phyloP scores from a whole-genome alignment of 148 eudicot species.

The Heliosperma pusillum region DNA sequence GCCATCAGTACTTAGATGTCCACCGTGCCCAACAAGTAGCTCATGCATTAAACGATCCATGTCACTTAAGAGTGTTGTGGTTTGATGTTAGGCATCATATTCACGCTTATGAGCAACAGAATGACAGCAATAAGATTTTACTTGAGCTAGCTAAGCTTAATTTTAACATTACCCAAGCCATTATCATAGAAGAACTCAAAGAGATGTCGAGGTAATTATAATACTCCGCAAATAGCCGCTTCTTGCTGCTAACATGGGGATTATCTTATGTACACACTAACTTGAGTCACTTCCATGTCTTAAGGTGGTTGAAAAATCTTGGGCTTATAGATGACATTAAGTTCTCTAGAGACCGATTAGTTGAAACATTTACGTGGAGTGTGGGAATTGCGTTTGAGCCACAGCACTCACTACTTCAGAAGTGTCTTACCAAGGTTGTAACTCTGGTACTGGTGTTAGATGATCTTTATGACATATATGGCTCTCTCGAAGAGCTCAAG shows the following conservation, averaged over 20 bases:
- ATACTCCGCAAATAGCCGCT: not conserved
- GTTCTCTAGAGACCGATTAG: conserved; percentile 45
- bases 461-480: conserved; percentile 52
- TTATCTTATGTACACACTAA: too few relatives aligned
- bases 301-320: conserved; percentile 60
- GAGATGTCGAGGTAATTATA: conserved; percentile 32
- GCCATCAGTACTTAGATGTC: conserved; percentile 5
- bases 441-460: conserved; percentile 40
- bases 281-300: not conserved
- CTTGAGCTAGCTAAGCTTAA: conserved; percentile 34
- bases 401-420: conserved; percentile 34
- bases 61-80: conserved; percentile 41
- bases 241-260: too few relatives aligned
- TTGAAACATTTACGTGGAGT: conserved; percentile 48
- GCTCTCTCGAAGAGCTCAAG: conserved; percentile 40
- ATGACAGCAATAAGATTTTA: conserved; percentile 16
- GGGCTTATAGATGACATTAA: conserved; percentile 30
- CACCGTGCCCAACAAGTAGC: conserved; percentile 13
- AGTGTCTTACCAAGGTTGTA: conserved; percentile 41
- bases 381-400: conserved; percentile 47
- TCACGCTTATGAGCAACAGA: conserved; percentile 11
- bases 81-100: conserved; percentile 40
- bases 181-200: conserved; percentile 42
- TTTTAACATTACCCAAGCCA: conserved; percentile 48
- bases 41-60: conserved; percentile 25